Base-by-base conservation (phyloP, 345 rosid species). In the Ailanthus altissimus region DNA sequence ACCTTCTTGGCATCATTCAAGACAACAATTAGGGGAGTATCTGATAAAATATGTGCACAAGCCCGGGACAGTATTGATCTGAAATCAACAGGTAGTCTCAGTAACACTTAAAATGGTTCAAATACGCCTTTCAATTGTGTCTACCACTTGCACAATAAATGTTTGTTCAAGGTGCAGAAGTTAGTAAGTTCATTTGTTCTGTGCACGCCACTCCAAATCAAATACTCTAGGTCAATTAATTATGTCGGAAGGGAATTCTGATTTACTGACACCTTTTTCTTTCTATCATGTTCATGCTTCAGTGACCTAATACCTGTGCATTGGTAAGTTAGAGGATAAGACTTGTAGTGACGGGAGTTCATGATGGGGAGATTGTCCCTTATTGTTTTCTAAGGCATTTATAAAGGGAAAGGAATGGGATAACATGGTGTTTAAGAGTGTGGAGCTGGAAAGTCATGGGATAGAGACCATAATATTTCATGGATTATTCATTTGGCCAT, bases 1-100 rank as follows among this genome's bases (percentile, higher is more conserved):
- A 96, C 98, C 97, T 89, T 89, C 84, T 84, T 89, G 38, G 92
- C 86, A 71, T 92, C 90, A 72, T 84, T 86, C 85, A 88, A 65
- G 81, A 96, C 79, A 83, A 85, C 93, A 40, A 84, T 74, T 54
- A 88, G 58, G 71, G 98, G 98, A 77, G 93, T 87, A 18, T 89
- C 88, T 21, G 89, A 81, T 60, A 93, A 78, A 79, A 96, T 78
- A 82, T 93, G 94, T 1, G 92, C 88, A 70, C 88, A 88, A 72
- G 92, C 90, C 62, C 92, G 89, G 67, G 76, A 78, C 62, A 93
- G 80, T 87, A 90, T 77, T 49, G 81, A 77, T 80, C 98, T 96
- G 97, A 77, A 86, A 86, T 73, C 56, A 82, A 57, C 61, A 42
- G 50, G 71, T 40, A 64, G 63, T 25, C 50, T 65, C 46, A 62